Base-by-base conservation (phyloP, 2,329 filamentous ascomycete species). In the Ophiostoma australiae region DNA sequence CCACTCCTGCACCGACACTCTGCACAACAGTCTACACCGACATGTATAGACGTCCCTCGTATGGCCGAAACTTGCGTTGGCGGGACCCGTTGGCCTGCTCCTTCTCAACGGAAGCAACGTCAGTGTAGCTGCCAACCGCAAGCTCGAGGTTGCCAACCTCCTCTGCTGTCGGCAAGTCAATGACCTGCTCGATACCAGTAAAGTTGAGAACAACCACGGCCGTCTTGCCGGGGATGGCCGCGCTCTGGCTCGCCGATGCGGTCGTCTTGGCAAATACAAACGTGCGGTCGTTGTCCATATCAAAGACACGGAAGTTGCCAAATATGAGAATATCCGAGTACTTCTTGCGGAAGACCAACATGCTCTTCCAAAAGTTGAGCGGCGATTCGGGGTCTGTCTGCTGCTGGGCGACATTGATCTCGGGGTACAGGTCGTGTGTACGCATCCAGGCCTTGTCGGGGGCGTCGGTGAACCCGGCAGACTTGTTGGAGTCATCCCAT, bases 401-500 rank as follows among this genome's bases (percentile, higher is more conserved):
- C 76, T 88, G 84, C n/a, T 76, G 75, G 20, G 81, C 82, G 13
- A 85, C 87, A 73, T 91, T 91, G 77, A 87, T 81, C 68, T 81
- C 79, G 1, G 75, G 74, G 74, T 86, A 88, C 71, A 85, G 80
- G 66, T 89, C 85, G 77, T 90, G 87, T 5, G 86, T 82, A 8
- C 84, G 81, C 85, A 90, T 90, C 89, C 89, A 91, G 39, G 76
- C 75, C 10, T 74, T 76, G 69, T 80, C 82, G 0, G 79, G 80
- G 0, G 80, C 74, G 70, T 80, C 78, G 7, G 87, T 88, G 80
- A 91, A 91, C 1, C 90, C 90, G 0, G 86, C 87, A 73, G 89
- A 83, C 0, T 81, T 77, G 55, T 71, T 72, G 0, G 80, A 79
- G 0, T 77, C 81, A 70, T 83, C 83, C 90, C 90, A 92, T 73